Conservation (phyloP, 805 yeast genomes). For the Pichia manshurica region DNA sequence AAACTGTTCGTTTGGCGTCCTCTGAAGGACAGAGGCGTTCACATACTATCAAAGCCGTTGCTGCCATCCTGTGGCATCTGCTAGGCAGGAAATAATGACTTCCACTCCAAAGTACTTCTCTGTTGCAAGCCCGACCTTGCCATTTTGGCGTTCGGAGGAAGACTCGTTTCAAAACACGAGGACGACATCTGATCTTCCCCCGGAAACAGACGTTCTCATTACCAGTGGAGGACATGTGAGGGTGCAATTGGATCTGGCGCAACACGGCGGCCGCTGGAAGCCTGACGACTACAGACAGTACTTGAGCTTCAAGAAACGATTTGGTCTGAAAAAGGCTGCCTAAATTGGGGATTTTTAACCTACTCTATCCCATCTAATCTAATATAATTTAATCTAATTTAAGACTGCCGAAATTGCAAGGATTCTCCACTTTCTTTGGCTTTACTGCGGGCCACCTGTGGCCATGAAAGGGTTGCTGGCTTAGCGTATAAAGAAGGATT, state of each 20-base stretch:
- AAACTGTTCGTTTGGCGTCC: too few relatives aligned
- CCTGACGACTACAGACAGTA: slow-evolving; percentile 29
- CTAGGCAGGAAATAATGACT: too few relatives aligned
- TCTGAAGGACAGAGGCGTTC: too few relatives aligned
- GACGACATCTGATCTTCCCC: slow-evolving; percentile 30
- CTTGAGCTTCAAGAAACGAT: slow-evolving; percentile 14
- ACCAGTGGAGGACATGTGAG: slow-evolving; percentile 44
- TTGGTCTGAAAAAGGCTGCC: slow-evolving; percentile 30
- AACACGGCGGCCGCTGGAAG: slow-evolving; percentile 44
- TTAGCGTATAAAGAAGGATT: slow-evolving; percentile 31
- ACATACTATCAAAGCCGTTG: too few relatives aligned
- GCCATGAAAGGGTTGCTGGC: slow-evolving; percentile 36
- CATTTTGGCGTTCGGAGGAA: slow-evolving; percentile 23
- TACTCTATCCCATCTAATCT: too few relatives aligned
- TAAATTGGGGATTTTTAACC: slow-evolving; percentile 34
- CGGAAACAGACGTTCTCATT: slow-evolving; percentile 35
- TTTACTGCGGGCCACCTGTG: slow-evolving; percentile 41
- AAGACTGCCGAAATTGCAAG: slow-evolving; percentile 26
- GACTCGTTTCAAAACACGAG: slow-evolving; percentile 18
- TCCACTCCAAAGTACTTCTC: slow-evolving; percentile 13
- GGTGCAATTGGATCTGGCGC: slow-evolving; percentile 36
- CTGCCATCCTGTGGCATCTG: too few relatives aligned
- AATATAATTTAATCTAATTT: too few relatives aligned
- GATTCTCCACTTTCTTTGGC: slow-evolving; percentile 28
- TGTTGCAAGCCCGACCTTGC: slow-evolving; percentile 17